Base-by-base conservation (phyloP, 2,329 filamentous ascomycete genomes). In the Domatiomyces globalis region DNA sequence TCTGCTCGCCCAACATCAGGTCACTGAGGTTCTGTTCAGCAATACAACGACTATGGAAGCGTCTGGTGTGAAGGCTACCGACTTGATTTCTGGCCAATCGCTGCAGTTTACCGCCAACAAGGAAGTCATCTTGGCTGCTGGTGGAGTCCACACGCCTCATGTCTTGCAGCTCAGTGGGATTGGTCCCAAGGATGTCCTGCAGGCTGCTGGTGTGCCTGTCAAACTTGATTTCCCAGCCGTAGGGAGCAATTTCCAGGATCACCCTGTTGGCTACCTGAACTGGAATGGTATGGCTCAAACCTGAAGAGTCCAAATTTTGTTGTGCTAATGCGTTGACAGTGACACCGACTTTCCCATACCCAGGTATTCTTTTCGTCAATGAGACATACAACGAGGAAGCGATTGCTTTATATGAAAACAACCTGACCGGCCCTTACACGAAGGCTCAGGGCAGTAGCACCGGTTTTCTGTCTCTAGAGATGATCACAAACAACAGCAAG, bases 121-220 rank as follows among this genome's bases (percentile, higher is more conserved):
- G 53, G 71, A 73, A 50, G 64, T 73, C 0, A 66, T 74, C 39
- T 55, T 75, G 5, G 65, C 69, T 1, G 69, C 68, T 0, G 70
- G 70, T 1, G 63, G 64, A 0, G 61, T 71, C n/a, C 55, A 73
- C 63, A 12, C 73, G 65, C 25, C 61, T 2, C 68, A 74, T 46
- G 61, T 77, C 4, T 64, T 77, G 0, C 70, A 76, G 55, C 63
- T 73, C 2, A 75, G 72, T 19, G 74, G 74, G 1, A 67, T 78
- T 9, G 74, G 74, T 0, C 63, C 65, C 4, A 57, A 60, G 18
- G 58, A 61, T 2, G 57, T 69, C 1, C 60, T 78, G 4, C 50
- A 63, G 0, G 56, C 56, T 5, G 62, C 70, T n/a, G 62, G 62
- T 0, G 72, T 78, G 17, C 54, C 63, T 0, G 57, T 70, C 0